Evolutionary conservation across 257 asterid species (phyloP).

Genomic region (Voacanga thouarsii): DNA sequence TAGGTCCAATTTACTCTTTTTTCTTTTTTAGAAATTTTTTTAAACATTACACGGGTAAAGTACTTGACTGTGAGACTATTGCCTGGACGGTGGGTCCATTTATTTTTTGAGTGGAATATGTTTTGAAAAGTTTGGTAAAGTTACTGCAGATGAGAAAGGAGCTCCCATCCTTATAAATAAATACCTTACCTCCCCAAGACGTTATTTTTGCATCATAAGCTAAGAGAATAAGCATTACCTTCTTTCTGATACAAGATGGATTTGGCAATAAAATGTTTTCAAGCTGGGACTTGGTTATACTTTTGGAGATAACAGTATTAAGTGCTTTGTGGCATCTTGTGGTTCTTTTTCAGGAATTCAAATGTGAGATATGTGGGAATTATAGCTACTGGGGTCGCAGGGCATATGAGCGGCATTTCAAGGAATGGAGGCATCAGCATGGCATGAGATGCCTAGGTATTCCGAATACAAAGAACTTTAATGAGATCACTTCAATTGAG

Average conservation of each 20-base stretch:
- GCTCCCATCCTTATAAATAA: neutral
- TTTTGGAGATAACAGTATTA: neutral
- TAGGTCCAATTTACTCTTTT: neutral
- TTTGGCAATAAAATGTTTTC: neutral
- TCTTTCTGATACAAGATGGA: neutral
- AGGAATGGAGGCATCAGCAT: constrained; percentile 98
- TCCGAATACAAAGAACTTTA: constrained; percentile 93
- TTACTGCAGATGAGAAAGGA: neutral
- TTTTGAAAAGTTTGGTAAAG: neutral
- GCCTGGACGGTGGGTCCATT: too few species aligned
- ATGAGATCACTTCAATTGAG: constrained; percentile 90
- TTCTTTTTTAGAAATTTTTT: too few species aligned
- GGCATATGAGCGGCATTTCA: constrained; percentile 98
- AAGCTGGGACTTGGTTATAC: neutral
- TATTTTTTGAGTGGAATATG: neutral
- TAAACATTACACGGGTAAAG: too few species aligned
- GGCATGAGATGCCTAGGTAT: constrained; percentile 99
- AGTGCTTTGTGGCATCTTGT: neutral
- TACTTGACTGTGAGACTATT: too few species aligned
- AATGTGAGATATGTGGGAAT: constrained; percentile 98
- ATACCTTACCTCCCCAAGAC: neutral
- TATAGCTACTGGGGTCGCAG: constrained; percentile 99
- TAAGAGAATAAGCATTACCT: neutral
- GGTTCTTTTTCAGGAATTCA: constrained; percentile 66
- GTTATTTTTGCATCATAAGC: neutral